Base-by-base conservation (phyloP, 805 yeast genomes). In the Ogataea minuta region DNA sequence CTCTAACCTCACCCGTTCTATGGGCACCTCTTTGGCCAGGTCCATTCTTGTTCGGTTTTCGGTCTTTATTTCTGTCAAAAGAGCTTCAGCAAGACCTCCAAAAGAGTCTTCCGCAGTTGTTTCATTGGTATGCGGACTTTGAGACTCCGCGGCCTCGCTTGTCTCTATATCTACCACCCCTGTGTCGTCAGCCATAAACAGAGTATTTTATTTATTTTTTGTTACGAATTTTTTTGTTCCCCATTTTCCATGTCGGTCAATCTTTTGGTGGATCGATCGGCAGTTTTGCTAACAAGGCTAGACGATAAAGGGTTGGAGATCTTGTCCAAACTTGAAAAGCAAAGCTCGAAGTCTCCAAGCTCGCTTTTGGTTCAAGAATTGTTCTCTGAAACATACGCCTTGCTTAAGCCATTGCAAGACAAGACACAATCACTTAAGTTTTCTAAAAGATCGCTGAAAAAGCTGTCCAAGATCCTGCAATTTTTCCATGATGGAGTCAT, bases 401-500 rank as follows among this genome's bases (percentile, higher is more conserved):
- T 49, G 11, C 30, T 48, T 17, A 39, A 41, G 20, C 56, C 54
- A 4, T 21, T 52, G n/a, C 39, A 46, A 28, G 52, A 46, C 16
- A 35, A 28, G 17, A 20, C 27, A 12, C 32, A 36, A 16, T 38
- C 34, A 12, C 39, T 35, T 10, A 20, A 23, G 11, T 36, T 31
- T 8, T 8, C 14, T 2, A 28, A 9, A 6, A 23, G 23, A 4
- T 8, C 29, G 11, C 32, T 45, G 9, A 14, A 28, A 4, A 34
- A 42, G 26, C 36, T 53, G 9, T 17, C 43, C 12, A 23, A 39
- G 15, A 23, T 50, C 3, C 39, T 49, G 7, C 15, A 30, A 6
- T 3, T 15, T 11, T 53, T 52, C 14, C 24, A 39, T 23, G 37
- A 47, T 26, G 56, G 56, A 2, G 28, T 45, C 13, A 39, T 52